Conservation (phyloP, 495 filamentous ascomycete genomes). For the Diplogelasinospora grovesii region DNA sequence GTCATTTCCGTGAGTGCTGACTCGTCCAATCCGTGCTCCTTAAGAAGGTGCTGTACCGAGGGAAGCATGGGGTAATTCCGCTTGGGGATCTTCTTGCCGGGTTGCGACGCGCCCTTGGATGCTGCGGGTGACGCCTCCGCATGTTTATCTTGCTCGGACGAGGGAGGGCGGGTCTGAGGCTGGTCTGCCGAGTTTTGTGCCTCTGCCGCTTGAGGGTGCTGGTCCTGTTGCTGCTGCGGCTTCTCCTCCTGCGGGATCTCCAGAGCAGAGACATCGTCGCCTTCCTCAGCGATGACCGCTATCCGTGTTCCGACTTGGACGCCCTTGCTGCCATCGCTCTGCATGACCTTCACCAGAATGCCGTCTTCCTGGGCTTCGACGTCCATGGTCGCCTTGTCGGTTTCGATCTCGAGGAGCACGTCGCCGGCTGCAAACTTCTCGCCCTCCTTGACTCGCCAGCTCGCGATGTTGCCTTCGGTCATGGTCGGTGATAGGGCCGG, state of each 20-base stretch:
- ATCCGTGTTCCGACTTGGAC: constrained; percentile 68
- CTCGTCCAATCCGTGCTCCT: constrained; percentile 63
- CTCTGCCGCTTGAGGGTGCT: too few relatives aligned
- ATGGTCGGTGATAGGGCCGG: constrained; percentile 81
- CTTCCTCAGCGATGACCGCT: constrained; percentile 66
- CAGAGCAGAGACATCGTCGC: constrained; percentile 63
- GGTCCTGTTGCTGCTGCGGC: too few relatives aligned
- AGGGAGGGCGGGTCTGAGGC: constrained; percentile 16
- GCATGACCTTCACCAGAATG: constrained; percentile 68
- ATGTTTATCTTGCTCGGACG: constrained; percentile 16
- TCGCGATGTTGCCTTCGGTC: constrained; percentile 77
- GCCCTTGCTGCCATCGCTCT: constrained; percentile 61
- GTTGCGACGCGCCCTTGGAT: constrained; percentile 27
- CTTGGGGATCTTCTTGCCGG: constrained; percentile 48
- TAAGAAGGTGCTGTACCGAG: constrained; percentile 74
- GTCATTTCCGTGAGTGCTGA: constrained; percentile 73
- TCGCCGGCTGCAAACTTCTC: constrained; percentile 71
- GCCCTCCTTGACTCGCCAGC: constrained; percentile 73
- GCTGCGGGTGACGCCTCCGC: constrained; percentile 1
- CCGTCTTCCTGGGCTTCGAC: constrained; percentile 86
- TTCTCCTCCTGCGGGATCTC: constrained; percentile 59
- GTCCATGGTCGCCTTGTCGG: constrained; percentile 84
- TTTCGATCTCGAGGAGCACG: constrained; percentile 79
- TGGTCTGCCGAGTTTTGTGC: constrained; percentile 18
- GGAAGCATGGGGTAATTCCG: constrained; percentile 78